These are phyloP conservation scores for Hawksworthiomyces lignivorus DNA, from an alignment of 2,329 filamentous ascomycete genomes.

Conservation along the genomic window DNA sequence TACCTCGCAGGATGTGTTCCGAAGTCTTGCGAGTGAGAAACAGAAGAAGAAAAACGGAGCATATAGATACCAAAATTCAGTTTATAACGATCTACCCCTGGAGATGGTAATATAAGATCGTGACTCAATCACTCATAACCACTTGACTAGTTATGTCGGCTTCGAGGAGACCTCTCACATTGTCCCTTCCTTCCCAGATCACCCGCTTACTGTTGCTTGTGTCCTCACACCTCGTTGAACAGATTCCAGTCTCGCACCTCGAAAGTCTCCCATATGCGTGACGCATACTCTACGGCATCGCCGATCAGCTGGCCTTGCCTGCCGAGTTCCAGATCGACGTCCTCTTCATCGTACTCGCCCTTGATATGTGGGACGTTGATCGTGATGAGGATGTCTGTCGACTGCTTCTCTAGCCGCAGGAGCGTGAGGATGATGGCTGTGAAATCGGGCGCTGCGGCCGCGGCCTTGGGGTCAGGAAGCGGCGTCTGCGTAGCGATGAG, in stretches of 20 bases:
- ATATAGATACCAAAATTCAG: background rate
- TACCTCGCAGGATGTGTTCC: too few relatives aligned
- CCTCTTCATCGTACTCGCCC: slow-evolving; percentile 64
- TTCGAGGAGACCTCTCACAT: background rate
- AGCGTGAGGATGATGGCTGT: slow-evolving; percentile 72
- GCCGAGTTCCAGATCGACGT: slow-evolving; percentile 59
- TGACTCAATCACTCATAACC: too few relatives aligned
- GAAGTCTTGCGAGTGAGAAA: too few relatives aligned
- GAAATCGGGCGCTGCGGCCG: slow-evolving; percentile 46
- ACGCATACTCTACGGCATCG: slow-evolving; percentile 59
- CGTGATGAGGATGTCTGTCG: slow-evolving; percentile 75
- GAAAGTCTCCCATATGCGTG: slow-evolving; percentile 63
- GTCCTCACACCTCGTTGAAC: slow-evolving; percentile 43
- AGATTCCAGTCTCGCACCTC: slow-evolving; percentile 74
- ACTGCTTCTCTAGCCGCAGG: slow-evolving; percentile 64
- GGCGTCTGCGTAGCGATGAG: slow-evolving; percentile 60
- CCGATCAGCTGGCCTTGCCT: slow-evolving; percentile 62
- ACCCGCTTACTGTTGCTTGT: too few relatives aligned
- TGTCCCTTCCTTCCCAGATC: too few relatives aligned
- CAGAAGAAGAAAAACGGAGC: background rate
- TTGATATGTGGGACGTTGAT: slow-evolving; percentile 82
- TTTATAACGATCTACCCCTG: too few relatives aligned
- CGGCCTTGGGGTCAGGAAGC: slow-evolving; percentile 23
- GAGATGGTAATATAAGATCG: too few relatives aligned
- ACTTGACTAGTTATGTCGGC: too few relatives aligned